Evolutionary conservation across 2,329 filamentous ascomycete genomes (phyloP).

Genomic region (Trichophyton verrucosum): DNA sequence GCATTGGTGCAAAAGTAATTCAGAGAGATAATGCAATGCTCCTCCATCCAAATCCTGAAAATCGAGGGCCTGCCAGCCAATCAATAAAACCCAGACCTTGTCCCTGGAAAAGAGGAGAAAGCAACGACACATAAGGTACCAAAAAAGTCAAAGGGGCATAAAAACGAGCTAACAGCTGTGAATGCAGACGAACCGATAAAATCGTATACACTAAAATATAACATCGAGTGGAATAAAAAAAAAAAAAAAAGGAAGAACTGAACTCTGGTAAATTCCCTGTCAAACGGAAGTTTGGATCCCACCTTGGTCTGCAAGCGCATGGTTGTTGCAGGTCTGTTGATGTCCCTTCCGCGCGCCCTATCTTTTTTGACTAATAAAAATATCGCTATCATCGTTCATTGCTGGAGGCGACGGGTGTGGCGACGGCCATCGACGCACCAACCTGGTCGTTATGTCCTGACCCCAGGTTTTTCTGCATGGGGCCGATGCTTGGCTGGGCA

Average conservation of each 20-base stretch:
- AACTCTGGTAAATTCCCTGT: not conserved
- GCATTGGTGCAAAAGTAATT: not conserved
- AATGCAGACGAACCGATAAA: not conserved
- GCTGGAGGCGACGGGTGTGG: not conserved
- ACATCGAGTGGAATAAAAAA: not conserved
- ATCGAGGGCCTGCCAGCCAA: not conserved
- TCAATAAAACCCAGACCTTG: not conserved
- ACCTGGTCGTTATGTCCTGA: conserved; percentile 1
- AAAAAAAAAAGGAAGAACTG: not conserved
- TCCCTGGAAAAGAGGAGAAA: not conserved
- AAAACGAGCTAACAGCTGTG: not conserved
- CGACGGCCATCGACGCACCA: not conserved
- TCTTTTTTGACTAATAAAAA: not conserved
- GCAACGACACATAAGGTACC: too few species aligned
- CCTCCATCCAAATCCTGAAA: not conserved
- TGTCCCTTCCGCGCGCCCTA: not conserved
- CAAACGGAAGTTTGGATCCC: not conserved
- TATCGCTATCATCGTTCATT: conserved; percentile 1
- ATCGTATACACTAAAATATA: not conserved
- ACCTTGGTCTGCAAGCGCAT: conserved; percentile 2
- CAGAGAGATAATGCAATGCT: not conserved
- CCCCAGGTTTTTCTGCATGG: conserved; percentile 2
- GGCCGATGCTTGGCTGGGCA: conserved; percentile 1
- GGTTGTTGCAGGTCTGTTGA: not conserved
- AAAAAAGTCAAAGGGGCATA: not conserved